Conservation (phyloP, 192 early-diverging fungal species). For the Coemansia sp. region DNA sequence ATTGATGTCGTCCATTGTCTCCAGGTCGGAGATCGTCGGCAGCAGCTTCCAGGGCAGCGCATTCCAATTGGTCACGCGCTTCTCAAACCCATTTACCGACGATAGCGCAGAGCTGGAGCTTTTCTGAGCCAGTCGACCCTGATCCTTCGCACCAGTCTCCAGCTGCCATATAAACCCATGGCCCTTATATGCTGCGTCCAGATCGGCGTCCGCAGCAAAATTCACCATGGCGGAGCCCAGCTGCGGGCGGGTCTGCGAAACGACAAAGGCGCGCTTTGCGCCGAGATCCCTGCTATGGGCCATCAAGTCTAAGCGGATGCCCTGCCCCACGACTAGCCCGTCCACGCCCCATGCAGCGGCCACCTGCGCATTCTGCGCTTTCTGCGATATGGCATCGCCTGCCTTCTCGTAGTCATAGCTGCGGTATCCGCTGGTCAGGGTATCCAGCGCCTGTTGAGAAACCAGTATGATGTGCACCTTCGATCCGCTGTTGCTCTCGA, state of each 20-base stretch:
- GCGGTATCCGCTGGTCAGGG: conserved; percentile 28
- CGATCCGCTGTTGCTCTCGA: conserved; percentile 8
- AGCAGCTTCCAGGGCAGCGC: conserved; percentile 51
- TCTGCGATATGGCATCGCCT: background rate
- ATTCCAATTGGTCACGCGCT: conserved; percentile 44
- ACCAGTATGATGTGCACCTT: conserved; percentile 31
- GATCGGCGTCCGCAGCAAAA: background rate
- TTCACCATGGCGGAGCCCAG: background rate
- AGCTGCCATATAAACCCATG: conserved; percentile 30
- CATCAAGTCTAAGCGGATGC: conserved; percentile 7
- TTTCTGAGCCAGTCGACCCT: no score
- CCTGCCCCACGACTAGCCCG: background rate
- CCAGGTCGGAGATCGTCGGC: conserved; percentile 46
- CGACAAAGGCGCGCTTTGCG: conserved; percentile 1
- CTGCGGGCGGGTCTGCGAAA: conserved; percentile 16
- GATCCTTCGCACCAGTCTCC: background rate
- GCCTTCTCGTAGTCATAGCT: conserved; percentile 4
- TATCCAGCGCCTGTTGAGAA: conserved; percentile 28
- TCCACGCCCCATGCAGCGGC: conserved; percentile 44
- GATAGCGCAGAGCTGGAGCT: background rate
- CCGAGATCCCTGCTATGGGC: background rate
- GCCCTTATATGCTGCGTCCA: conserved; percentile 1
- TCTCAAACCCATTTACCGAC: conserved; percentile 27
- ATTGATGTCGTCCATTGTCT: conserved; percentile 54
- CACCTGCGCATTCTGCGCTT: background rate